These are phyloP conservation scores for Solanum pinnatisectum DNA, from an alignment of 257 asterid species.

Conservation along the genomic window DNA sequence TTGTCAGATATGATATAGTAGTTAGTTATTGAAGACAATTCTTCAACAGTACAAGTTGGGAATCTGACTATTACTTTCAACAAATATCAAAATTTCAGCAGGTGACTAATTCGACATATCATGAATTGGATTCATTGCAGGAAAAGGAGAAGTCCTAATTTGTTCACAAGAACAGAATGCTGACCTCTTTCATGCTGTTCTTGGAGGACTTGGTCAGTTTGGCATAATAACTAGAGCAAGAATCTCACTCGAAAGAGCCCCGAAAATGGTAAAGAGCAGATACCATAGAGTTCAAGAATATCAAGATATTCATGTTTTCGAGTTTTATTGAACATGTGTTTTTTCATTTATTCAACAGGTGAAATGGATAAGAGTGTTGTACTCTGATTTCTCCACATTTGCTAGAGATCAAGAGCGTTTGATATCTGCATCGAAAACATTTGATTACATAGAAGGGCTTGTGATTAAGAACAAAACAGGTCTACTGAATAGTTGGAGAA, in stretches of 20 bases:
- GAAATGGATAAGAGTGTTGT: slow-evolving; percentile 80
- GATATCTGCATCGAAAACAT: slow-evolving; percentile 47
- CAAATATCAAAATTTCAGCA: background rate
- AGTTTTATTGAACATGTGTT: background rate
- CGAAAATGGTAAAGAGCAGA: slow-evolving; percentile 45
- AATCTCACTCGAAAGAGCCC: slow-evolving; percentile 81
- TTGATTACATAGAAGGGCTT: slow-evolving; percentile 82
- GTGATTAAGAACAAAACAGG: slow-evolving; percentile 67
- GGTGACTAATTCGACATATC: background rate
- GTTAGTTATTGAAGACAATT: background rate
- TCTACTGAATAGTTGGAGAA: slow-evolving; percentile 68
- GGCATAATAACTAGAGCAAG: slow-evolving; percentile 85
- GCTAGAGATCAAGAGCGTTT: slow-evolving; percentile 65
- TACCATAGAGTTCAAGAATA: background rate
- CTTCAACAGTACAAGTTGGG: background rate
- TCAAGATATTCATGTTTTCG: background rate
- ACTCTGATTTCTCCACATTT: slow-evolving; percentile 66
- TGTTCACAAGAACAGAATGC: slow-evolving; percentile 76
- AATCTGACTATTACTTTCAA: background rate
- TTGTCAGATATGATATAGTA: background rate
- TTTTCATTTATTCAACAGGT: slow-evolving; percentile 40
- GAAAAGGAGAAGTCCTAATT: slow-evolving; percentile 65
- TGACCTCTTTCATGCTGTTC: slow-evolving; percentile 79
- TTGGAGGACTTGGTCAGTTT: slow-evolving; percentile 94
- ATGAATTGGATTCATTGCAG: slow-evolving; percentile 29